Evolutionary conservation across 2,329 filamentous ascomycete species (phyloP).

Genomic region (Aciculosporium take): DNA sequence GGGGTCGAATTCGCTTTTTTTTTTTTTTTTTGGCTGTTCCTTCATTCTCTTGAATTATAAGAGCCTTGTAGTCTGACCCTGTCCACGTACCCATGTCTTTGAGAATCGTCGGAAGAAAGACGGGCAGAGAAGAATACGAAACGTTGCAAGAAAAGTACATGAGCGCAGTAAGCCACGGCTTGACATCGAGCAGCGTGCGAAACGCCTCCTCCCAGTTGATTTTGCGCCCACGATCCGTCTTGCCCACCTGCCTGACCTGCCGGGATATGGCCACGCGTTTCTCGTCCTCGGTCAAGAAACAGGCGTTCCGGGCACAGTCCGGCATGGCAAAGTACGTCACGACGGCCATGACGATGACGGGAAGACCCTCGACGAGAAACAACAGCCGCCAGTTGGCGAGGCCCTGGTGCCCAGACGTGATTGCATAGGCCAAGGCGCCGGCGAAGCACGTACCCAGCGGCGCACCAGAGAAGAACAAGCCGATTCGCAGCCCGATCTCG

Average conservation of each 20-base stretch:
- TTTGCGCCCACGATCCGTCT: not conserved
- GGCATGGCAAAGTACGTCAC: conserved; percentile 17
- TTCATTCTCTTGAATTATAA: no score
- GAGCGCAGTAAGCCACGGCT: conserved; percentile 17
- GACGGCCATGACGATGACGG: conserved; percentile 18
- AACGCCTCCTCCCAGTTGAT: conserved; percentile 15
- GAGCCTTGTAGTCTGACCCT: no score
- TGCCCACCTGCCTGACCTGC: conserved; percentile 5
- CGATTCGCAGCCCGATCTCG: conserved; percentile 19
- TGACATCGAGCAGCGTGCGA: conserved; percentile 18
- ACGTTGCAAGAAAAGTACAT: conserved; percentile 12
- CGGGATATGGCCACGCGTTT: conserved; percentile 6
- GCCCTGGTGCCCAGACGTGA: conserved; percentile 40
- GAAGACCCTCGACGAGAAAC: conserved; percentile 38
- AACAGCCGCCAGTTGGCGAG: conserved; percentile 51
- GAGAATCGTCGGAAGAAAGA: conserved; percentile 11
- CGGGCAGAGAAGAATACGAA: conserved; percentile 18
- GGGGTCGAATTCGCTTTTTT: not conserved
- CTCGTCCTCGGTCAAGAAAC: conserved; percentile 10
- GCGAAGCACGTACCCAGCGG: conserved; percentile 55
- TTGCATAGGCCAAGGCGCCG: conserved; percentile 49
- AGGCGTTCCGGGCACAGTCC: conserved; percentile 4
- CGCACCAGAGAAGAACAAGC: conserved; percentile 37
- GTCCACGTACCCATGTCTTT: conserved; percentile 7
- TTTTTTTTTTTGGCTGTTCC: not conserved